Base-by-base conservation (phyloP, 176 grass and related monocot genomes). In the Aegilops longissima region DNA sequence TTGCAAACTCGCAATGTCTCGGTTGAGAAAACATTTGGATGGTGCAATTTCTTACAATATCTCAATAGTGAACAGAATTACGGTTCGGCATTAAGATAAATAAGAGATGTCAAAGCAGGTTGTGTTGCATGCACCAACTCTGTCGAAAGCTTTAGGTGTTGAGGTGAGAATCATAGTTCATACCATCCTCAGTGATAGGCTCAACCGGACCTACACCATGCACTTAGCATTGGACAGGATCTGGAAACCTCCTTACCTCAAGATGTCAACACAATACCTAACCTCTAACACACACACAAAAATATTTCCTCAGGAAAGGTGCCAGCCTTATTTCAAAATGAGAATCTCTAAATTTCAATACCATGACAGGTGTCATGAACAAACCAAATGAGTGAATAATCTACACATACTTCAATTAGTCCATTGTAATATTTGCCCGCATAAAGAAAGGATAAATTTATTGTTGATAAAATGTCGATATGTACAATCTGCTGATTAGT, bases 341-440 rank as follows among this genome's bases (percentile, higher is more conserved):
- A 54, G 13, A 72, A 27, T 66, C 66, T 49, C 49, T 25, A 89
- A 25, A 6, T n/a, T 86, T 86, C 30, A 66, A 70, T 66, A 36
- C 52, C 47, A 27, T 25, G 77, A 72, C 31, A 12, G 24, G 34
- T 90, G 54, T 74, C 75, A 83, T 66, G 20, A 78, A 86, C 13
- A 58, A 79, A 33, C 69, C 56, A 72, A 69, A 52, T 56, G 27
- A 77, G 47, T 77, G 24, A 49, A 75, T 51, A 29, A 72, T 24
- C 16, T 54, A 54, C 34, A 44, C 18, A 77, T 21, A 13, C 23
- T 79, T 36, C 12, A 5, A 42, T 80, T 66, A 44, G 24, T 45
- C 16, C 21, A 31, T 13, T 66, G 39, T 47, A 67, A 81, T 21
- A 49, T 81, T 49, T 31, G 9, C 31, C 34, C 63, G 66, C 25